Conservation (phyloP, 2,329 filamentous ascomycete genomes). For the Hypoxylon sp. region DNA sequence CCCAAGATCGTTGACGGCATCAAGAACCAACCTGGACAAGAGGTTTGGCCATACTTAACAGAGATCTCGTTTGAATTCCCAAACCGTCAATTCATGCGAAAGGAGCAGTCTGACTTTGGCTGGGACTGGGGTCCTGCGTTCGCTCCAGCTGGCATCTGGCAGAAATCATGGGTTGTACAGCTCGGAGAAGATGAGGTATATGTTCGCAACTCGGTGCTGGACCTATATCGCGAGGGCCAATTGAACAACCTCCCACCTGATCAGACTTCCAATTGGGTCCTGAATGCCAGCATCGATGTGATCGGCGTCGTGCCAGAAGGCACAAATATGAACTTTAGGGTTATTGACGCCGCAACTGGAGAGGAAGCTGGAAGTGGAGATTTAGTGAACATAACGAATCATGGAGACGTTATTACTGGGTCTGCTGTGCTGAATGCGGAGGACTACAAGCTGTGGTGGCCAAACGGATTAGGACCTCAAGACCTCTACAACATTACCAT, state of each 20-base stretch:
- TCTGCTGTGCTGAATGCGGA: slow-evolving; percentile 60
- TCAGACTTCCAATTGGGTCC: slow-evolving; percentile 70
- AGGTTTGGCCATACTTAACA: slow-evolving; percentile 66
- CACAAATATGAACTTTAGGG: slow-evolving; percentile 62
- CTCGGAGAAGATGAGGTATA: slow-evolving; percentile 59
- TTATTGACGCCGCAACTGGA: slow-evolving; percentile 59
- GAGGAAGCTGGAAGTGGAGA: slow-evolving; percentile 56
- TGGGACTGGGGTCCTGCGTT: slow-evolving; percentile 76
- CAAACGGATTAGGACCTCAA: slow-evolving; percentile 69
- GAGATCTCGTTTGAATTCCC: slow-evolving; percentile 66
- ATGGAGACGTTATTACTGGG: slow-evolving; percentile 64
- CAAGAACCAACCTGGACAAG: slow-evolving; percentile 63
- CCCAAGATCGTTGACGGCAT: slow-evolving; percentile 68
- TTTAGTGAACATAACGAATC: slow-evolving; percentile 33
- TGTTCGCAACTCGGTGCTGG: slow-evolving; percentile 64
- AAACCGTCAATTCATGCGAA: slow-evolving; percentile 70
- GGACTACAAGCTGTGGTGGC: slow-evolving; percentile 73
- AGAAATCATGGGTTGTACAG: slow-evolving; percentile 70
- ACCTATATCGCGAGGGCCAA: slow-evolving; percentile 72
- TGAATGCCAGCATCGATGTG: slow-evolving; percentile 73
- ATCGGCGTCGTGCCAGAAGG: slow-evolving; percentile 62
- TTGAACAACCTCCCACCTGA: slow-evolving; percentile 71
- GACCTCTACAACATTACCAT: slow-evolving; percentile 71
- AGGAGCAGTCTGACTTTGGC: slow-evolving; percentile 73
- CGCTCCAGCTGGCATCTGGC: slow-evolving; percentile 73